These are phyloP conservation scores for Sisymbrium irio DNA, from an alignment of 345 rosid genomes.

Conservation along the genomic window DNA sequence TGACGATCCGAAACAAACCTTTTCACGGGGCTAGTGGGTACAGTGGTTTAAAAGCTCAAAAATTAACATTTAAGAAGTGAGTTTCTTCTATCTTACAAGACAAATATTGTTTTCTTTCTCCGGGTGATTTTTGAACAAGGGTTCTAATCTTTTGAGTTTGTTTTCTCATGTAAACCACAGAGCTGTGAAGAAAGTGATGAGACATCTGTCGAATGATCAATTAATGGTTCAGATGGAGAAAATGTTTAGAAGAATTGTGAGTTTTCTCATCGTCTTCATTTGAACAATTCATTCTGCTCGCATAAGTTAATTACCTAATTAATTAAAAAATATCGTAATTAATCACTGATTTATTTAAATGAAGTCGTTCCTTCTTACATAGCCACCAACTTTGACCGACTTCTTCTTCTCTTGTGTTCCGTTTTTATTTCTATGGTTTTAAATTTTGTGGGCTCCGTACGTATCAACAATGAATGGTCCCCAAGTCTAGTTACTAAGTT, in stretches of 20 bases:
- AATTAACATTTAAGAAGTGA: constrained; percentile 40
- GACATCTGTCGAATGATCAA: constrained; percentile 37
- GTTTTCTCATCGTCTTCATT: constrained; percentile 9
- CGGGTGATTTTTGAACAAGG: background rate
- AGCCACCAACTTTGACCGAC: constrained; percentile 35
- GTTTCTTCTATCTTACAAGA: constrained; percentile 17
- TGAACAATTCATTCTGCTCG: background rate
- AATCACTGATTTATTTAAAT: background rate
- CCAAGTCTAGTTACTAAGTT: background rate
- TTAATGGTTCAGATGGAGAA: constrained; percentile 47
- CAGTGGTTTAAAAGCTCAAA: constrained; percentile 31
- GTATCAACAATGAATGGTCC: constrained; percentile 23
- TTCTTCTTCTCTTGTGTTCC: constrained; percentile 9
- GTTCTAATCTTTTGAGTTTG: background rate
- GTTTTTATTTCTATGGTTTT: background rate
- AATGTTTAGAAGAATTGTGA: constrained; percentile 44
- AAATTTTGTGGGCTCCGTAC: constrained; percentile 1
- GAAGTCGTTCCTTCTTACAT: background rate
- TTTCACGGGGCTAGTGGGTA: constrained; percentile 30
- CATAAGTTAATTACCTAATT: background rate
- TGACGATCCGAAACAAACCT: constrained; percentile 36
- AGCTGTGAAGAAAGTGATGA: constrained; percentile 39
- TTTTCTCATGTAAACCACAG: constrained; percentile 39
- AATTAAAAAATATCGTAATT: background rate
- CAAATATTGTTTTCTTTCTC: background rate